These are phyloP conservation scores for Larix kaempferi DNA, from an alignment of 75 land plant genomes.

Conservation along the genomic window DNA sequence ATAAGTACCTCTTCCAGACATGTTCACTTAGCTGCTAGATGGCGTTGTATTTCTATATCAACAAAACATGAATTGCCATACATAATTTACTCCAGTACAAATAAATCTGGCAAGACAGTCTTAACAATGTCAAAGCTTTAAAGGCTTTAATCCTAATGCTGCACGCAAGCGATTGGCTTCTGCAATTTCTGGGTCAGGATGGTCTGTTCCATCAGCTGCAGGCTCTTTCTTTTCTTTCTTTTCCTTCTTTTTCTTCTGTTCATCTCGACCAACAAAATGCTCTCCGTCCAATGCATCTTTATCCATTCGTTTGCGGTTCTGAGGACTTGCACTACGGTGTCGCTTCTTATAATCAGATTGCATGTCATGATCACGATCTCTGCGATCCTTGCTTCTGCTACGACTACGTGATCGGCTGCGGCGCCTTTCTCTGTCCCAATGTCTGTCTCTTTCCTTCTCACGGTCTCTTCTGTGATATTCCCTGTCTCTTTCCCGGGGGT, in stretches of 20 bases:
- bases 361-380: constrained; percentile 26
- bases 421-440: constrained; percentile 45
- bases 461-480: constrained; percentile 50
- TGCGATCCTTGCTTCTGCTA: constrained; percentile 60
- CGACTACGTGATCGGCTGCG: constrained; percentile 68
- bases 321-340: constrained; percentile 53
- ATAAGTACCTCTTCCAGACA: no score
- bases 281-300: no score
- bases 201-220: constrained; percentile 88
- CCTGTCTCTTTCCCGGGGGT: constrained; percentile 39
- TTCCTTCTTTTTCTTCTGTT: constrained; percentile 44
- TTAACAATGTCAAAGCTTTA: constrained; percentile 22
- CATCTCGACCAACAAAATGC: constrained; percentile 26
- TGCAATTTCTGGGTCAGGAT: constrained; percentile 95
- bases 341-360: constrained; percentile 26
- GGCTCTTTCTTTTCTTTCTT: constrained; percentile 76
- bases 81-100: no score
- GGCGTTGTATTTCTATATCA: no score
- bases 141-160: constrained; percentile 81
- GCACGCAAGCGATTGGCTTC: constrained; percentile 87
- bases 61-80: no score
- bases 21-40: no score
- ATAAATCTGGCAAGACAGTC: no score
- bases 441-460: constrained; percentile 37
- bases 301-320: constrained; percentile 38